phyloP scores from a whole-genome alignment of 2,329 filamentous ascomycete species.

The Colletotrichum sp. region DNA sequence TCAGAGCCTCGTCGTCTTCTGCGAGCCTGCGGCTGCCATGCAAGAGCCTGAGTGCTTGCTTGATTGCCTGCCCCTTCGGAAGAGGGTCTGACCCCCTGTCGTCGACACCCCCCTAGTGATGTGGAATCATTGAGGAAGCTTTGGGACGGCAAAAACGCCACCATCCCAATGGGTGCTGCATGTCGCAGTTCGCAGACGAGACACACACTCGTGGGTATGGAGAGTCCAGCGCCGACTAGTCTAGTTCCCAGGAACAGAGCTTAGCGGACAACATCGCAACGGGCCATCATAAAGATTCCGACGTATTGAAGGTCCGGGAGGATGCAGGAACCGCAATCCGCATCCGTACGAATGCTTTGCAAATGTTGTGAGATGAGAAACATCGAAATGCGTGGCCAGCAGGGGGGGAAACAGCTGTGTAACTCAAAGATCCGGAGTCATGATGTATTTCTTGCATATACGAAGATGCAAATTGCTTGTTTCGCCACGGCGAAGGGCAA shows the following conservation, averaged over 20 bases:
- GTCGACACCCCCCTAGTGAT: neutral
- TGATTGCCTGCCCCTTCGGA: neutral
- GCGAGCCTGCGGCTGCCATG: neutral
- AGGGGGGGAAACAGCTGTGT: neutral
- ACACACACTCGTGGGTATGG: neutral
- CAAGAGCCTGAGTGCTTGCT: neutral
- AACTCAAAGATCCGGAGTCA: neutral
- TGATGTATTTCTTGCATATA: neutral
- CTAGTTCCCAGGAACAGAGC: neutral
- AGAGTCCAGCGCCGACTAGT: neutral
- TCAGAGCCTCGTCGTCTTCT: neutral
- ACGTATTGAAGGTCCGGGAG: neutral
- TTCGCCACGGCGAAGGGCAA: neutral
- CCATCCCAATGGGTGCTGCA: neutral
- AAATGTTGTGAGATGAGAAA: neutral
- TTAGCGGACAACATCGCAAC: neutral
- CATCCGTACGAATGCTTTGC: neutral
- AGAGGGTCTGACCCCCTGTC: constrained; percentile 3
- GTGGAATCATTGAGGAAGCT: constrained; percentile 8
- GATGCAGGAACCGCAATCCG: neutral
- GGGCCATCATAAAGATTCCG: neutral
- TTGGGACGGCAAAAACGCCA: constrained; percentile 3
- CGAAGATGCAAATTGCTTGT: neutral
- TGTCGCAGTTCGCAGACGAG: constrained; percentile 14
- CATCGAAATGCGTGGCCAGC: neutral